These are phyloP conservation scores for Ogataea pignaliae DNA, from an alignment of 805 yeast genomes.

Conservation along the genomic window DNA sequence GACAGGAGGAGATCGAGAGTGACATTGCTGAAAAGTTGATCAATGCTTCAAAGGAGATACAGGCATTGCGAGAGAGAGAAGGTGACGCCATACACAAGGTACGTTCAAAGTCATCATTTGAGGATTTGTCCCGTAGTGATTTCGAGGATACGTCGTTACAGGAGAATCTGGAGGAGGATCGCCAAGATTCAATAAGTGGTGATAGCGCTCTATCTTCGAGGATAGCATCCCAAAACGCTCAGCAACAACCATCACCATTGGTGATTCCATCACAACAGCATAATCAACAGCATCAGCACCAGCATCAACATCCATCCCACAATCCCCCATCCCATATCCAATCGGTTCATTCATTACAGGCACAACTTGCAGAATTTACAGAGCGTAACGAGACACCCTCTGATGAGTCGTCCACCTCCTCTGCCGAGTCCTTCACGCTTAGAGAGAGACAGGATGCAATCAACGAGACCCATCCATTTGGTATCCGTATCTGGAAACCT, in stretches of 20 bases:
- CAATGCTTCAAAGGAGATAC: constrained; percentile 22
- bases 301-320: neutral
- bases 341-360: constrained; percentile 3
- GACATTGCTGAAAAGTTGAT: constrained; percentile 24
- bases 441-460: constrained; percentile 95
- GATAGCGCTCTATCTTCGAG: neutral
- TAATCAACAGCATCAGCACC: neutral
- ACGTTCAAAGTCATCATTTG: constrained; percentile 10
- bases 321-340: neutral
- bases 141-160: constrained; percentile 9
- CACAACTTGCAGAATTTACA: constrained; percentile 8
- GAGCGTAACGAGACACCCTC: constrained; percentile 25
- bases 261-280: neutral
- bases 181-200: neutral
- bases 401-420: constrained; percentile 36
- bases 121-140: constrained; percentile 9
- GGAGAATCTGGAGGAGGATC: constrained; percentile 12
- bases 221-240: neutral
- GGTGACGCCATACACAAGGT: constrained; percentile 19
- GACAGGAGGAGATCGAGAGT: constrained; percentile 22
- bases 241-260: neutral
- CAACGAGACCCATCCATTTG: constrained; percentile 95
- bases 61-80: constrained; percentile 26
- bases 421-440: constrained; percentile 80
- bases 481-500: constrained; percentile 98